Conservation (phyloP, 164 flowering plant species). For the Aristolochia californica region DNA sequence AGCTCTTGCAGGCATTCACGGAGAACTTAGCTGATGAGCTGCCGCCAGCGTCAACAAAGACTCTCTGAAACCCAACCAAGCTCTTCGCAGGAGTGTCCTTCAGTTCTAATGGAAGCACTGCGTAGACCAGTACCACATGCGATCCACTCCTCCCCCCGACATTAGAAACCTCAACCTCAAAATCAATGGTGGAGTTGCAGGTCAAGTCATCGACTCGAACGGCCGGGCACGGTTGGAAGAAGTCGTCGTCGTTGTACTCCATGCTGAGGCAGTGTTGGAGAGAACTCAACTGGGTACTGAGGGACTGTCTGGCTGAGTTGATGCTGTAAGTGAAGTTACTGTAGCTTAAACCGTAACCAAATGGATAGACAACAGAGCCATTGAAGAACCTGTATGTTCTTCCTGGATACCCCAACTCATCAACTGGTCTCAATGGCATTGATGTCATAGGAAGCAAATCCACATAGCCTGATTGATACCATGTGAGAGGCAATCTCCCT, state of each 20-base stretch:
- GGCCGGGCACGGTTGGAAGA: conserved; percentile 11
- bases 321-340: conserved; percentile 17
- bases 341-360: conserved; percentile 37
- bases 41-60: conserved; percentile 1
- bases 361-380: conserved; percentile 25
- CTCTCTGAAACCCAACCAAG: conserved; percentile 14
- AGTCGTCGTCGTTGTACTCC: neutral
- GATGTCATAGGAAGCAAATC: conserved; percentile 30
- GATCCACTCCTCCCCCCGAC: conserved; percentile 6
- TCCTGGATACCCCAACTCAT: conserved; percentile 25
- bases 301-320: conserved; percentile 2
- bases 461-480: conserved; percentile 18
- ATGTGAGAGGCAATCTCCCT: conserved; percentile 38
- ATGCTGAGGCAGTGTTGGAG: conserved; percentile 11
- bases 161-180: conserved; percentile 14
- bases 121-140: conserved; percentile 12
- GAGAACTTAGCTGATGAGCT: conserved; percentile 6
- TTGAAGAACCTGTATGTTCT: conserved; percentile 37
- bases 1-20: conserved; percentile 15
- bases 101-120: conserved; percentile 9
- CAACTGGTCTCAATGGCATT: conserved; percentile 25
- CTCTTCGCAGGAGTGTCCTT: conserved; percentile 3
- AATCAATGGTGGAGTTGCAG: conserved; percentile 3
- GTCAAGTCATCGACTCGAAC: conserved; percentile 9
- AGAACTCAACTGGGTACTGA: neutral